Base-by-base conservation (phyloP, 2,329 filamentous ascomycete species). In the Penicillium psychrosexuale region DNA sequence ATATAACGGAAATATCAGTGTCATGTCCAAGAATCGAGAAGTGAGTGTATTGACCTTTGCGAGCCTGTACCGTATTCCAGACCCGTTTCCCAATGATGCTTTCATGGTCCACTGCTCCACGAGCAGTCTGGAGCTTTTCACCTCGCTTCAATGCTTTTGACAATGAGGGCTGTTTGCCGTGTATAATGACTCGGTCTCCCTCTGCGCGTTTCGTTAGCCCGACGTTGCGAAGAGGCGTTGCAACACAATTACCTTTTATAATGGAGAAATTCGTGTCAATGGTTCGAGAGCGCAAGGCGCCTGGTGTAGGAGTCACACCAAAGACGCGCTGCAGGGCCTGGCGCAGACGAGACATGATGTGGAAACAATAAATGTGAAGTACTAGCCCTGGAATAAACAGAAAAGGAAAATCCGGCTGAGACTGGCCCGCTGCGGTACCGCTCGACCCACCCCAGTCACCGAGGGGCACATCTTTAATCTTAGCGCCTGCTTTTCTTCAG, bases 31-130 rank as follows among this genome's bases (percentile, higher is more conserved):
- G 15, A 9, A 22, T 19, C 7, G 42, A 27, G 5, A 31, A 30
- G 12, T 38, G 34, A 15, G 12, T 15, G 22, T 31, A 31, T 57
- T 62, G 62, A 69, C 79, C 80, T 66, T 78, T 81, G 58, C 75
- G 78, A 44, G 85, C 82, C 36, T 73, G 69, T 11, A 90, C 75
- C n/a, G 79, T 66, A 60, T 88, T 84, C 57, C 87, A 80, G 5
- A 82, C 69, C 38, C 74, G 72, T 58, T 80, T 82, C 37, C 87
- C 88, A 64, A 92, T 87, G 53, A 91, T 82, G 36, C 84, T 79
- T 49, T 77, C 71, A 57, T 80, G 75, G 5, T 69, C 57, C 30
- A 83, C 62, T 34, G 61, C 51, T 12, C 75, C 75, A 11, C 68
- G 65, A 39, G 68, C 68, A 33, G 69, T 64, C 49, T 73, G 66